phyloP scores from a whole-genome alignment of 352 stramenopile genomes.

The Globisporangium iwayamae region DNA sequence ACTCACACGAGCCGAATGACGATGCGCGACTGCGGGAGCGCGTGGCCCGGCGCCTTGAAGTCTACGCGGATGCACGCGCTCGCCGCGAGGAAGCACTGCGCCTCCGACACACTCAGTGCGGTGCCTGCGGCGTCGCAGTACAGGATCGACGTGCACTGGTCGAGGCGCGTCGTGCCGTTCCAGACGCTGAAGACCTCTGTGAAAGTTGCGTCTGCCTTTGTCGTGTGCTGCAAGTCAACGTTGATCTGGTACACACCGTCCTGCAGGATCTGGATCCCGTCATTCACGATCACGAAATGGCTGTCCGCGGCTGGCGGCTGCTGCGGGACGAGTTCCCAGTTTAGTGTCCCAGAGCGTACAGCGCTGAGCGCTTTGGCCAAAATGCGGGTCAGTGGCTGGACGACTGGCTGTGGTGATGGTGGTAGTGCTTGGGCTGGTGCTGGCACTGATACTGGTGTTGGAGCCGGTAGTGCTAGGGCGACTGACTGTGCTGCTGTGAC shows the following conservation, averaged over 20 bases:
- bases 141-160: slow-evolving; percentile 24
- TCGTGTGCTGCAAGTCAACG: slow-evolving; percentile 36
- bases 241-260: slow-evolving; percentile 42
- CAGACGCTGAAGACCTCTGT: slow-evolving; percentile 35
- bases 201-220: slow-evolving; percentile 11
- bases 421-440: neutral
- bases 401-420: no score
- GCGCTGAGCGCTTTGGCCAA: slow-evolving; percentile 29
- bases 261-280: slow-evolving; percentile 29
- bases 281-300: slow-evolving; percentile 20
- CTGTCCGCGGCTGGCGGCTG: slow-evolving; percentile 15
- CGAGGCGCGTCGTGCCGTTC: slow-evolving; percentile 30
- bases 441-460: neutral
- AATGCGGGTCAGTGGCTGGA: neutral
- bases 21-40: slow-evolving; percentile 11
- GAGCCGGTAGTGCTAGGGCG: neutral
- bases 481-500: neutral
- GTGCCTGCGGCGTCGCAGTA: slow-evolving; percentile 11
- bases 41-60: slow-evolving; percentile 22
- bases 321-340: slow-evolving; percentile 33
- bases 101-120: slow-evolving; percentile 26
- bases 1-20: slow-evolving; percentile 11
- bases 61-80: slow-evolving; percentile 27
- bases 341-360: slow-evolving; percentile 33
- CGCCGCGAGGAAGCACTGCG: slow-evolving; percentile 20